phyloP scores from a whole-genome alignment of 1,284 basidiomycete genomes.

The Clitocybe nebularis region DNA sequence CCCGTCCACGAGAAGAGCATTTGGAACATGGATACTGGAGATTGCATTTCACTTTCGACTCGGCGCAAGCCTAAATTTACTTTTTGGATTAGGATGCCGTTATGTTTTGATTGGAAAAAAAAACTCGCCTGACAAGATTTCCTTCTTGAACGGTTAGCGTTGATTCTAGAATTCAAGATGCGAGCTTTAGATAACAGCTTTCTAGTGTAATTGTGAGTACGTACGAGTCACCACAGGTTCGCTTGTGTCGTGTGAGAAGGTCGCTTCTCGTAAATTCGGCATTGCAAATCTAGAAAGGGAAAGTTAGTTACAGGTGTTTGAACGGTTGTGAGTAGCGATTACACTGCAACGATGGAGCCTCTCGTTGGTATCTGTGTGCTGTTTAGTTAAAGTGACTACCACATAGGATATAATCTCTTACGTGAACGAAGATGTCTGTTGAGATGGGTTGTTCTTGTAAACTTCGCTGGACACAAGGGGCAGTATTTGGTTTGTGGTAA shows the following conservation, averaged over 20 bases:
- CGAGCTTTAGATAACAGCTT: constrained; percentile 6
- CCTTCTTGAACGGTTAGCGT: constrained; percentile 39
- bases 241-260: constrained; percentile 52
- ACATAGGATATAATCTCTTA: constrained; percentile 18
- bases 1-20: constrained; percentile 53
- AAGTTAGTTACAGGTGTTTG: not conserved
- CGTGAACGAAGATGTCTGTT: constrained; percentile 50
- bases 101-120: not conserved
- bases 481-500: constrained; percentile 50
- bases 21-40: constrained; percentile 64
- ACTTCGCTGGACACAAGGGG: constrained; percentile 52
- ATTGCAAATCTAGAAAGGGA: constrained; percentile 38
- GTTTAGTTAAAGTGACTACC: constrained; percentile 3
- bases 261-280: constrained; percentile 59
- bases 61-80: constrained; percentile 50
- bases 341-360: constrained; percentile 50
- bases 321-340: constrained; percentile 14
- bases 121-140: constrained; percentile 41
- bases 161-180: constrained; percentile 22
- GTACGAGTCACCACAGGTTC: constrained; percentile 53
- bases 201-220: constrained; percentile 19
- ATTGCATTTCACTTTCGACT: constrained; percentile 70
- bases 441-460: constrained; percentile 54
- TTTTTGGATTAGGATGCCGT: constrained; percentile 1
- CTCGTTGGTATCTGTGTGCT: constrained; percentile 41